Base-by-base conservation (phyloP, 148 eudicot genomes). In the Simmondsia chinensis region DNA sequence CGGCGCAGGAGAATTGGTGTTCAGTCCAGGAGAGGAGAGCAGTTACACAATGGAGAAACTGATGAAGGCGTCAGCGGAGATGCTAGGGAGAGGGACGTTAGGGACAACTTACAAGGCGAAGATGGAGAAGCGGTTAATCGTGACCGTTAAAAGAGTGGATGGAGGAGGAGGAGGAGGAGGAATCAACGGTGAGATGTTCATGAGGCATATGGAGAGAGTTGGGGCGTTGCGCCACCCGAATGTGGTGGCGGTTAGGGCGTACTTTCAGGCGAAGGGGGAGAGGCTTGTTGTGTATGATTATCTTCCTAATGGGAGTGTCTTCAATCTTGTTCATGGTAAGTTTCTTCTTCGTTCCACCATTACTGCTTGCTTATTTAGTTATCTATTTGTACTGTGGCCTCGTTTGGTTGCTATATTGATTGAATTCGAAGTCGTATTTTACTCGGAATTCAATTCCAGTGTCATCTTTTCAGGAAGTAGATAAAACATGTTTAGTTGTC, bases 31-130 rank as follows among this genome's bases (percentile, higher is more conserved):
- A 0, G 94, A 82, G 16, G 38, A 40, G 20, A 60, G 43, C 49
- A 33, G 54, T 45, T 87, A 75, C 53, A 65, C 64, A 5, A 13
- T 82, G 32, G 96, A 87, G 54, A 75, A 66, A 66, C 48, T 87
- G 45, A 87, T 87, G 96, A 76, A 80, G 44, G 94, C 79, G 5
- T 82, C 96, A 5, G 96, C 96, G 16, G 96, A 87, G 76, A 52
- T 87, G 66, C 46, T 87, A 3, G 96, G 96, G 21, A 69, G 96
- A 26, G 96, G 96, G 1, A 76, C 73, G 4, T 47, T 87, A 14
- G 96, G 94, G 47, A 73, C 85, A 3, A 87, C 96, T 3, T 87
- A 87, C 33, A 87, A 87, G 50, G 94, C 96, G 0, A 81, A 70
- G 53, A 55, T 87, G 63, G 88, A 60, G 26, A 70, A 66, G 39